phyloP scores from a whole-genome alignment of 208 protist genomes.

The Trypanosoma boissoni region DNA sequence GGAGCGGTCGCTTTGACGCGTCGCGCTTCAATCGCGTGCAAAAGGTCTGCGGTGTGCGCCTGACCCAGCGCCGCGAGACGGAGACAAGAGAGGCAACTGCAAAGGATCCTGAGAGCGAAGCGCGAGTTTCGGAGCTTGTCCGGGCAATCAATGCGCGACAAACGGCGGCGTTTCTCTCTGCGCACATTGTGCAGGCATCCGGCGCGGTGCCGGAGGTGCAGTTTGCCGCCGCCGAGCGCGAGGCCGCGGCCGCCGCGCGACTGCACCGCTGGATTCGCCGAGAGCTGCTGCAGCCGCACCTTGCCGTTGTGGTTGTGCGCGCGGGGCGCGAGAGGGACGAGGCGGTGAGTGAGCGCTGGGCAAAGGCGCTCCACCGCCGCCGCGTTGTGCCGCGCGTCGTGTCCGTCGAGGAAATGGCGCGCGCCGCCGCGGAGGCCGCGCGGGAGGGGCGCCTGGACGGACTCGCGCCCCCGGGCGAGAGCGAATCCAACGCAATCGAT shows the following conservation, averaged over 20 bases:
- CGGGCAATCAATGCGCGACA: slow-evolving; percentile 44
- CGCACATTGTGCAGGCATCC: slow-evolving; percentile 68
- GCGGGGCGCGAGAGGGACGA: slow-evolving; percentile 10
- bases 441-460: slow-evolving; percentile 8
- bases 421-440: slow-evolving; percentile 9
- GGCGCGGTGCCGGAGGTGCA: slow-evolving; percentile 64
- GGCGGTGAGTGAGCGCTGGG: slow-evolving; percentile 56
- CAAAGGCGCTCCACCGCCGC: slow-evolving; percentile 61
- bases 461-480: too few relatives aligned
- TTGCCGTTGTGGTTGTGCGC: slow-evolving; percentile 60
- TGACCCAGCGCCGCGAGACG: neutral
- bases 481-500: too few relatives aligned
- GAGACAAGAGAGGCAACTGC: slow-evolving; percentile 8
- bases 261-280: slow-evolving; percentile 45
- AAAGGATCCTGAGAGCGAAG: slow-evolving; percentile 27
- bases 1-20: slow-evolving; percentile 82
- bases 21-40: slow-evolving; percentile 53
- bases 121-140: slow-evolving; percentile 41
- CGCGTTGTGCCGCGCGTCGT: slow-evolving; percentile 52
- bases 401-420: slow-evolving; percentile 37
- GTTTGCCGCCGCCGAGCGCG: slow-evolving; percentile 48
- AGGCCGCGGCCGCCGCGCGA: slow-evolving; percentile 38
- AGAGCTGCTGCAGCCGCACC: slow-evolving; percentile 37
- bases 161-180: slow-evolving; percentile 40
- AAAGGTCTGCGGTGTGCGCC: slow-evolving; percentile 80